Percentiles rank a stretch among this genome's conserved stretches.
These are phyloP conservation scores for Cordyceps tenuipes DNA, from an alignment of 2,329 filamentous ascomycete species.

Conservation along the genomic window DNA sequence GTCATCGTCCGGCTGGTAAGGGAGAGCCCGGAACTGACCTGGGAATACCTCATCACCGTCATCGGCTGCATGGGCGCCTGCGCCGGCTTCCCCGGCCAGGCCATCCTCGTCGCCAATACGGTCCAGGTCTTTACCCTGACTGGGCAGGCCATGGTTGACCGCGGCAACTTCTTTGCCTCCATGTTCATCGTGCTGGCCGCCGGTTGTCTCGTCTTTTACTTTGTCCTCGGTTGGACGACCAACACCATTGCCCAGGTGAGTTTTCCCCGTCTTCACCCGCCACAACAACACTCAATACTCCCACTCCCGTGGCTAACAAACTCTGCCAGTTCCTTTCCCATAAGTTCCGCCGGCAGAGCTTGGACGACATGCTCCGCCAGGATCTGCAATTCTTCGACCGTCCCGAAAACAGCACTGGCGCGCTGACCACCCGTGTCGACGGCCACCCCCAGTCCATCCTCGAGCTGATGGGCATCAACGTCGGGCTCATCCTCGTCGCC, in stretches of 20 bases:
- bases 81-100: slow-evolving; percentile 34
- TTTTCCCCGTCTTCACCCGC: background rate
- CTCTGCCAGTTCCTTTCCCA: slow-evolving; percentile 14
- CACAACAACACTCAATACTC: no score
- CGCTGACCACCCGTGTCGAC: slow-evolving; percentile 24
- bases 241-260: slow-evolving; percentile 25
- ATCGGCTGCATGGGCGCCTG: slow-evolving; percentile 22
- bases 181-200: slow-evolving; percentile 47
- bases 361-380: slow-evolving; percentile 23
- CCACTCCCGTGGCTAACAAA: background rate
- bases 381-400: slow-evolving; percentile 36
- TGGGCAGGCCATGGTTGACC: slow-evolving; percentile 23
- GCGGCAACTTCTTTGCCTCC: slow-evolving; percentile 43
- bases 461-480: slow-evolving; percentile 36
- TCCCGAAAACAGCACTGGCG: slow-evolving; percentile 24
- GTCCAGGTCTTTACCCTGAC: slow-evolving; percentile 32
- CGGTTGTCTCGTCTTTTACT: slow-evolving; percentile 37
- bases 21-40: slow-evolving; percentile 28
- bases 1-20: slow-evolving; percentile 27
- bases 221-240: slow-evolving; percentile 27
- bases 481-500: slow-evolving; percentile 33
- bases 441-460: slow-evolving; percentile 32
- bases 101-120: slow-evolving; percentile 33
- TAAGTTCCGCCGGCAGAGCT: slow-evolving; percentile 21
- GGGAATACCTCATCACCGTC: slow-evolving; percentile 27